Evolutionary conservation across 306 rosid genomes (phyloP), one percentile per base, ranked within the genome.

Genomic region (Abrus precatorius): DNA sequence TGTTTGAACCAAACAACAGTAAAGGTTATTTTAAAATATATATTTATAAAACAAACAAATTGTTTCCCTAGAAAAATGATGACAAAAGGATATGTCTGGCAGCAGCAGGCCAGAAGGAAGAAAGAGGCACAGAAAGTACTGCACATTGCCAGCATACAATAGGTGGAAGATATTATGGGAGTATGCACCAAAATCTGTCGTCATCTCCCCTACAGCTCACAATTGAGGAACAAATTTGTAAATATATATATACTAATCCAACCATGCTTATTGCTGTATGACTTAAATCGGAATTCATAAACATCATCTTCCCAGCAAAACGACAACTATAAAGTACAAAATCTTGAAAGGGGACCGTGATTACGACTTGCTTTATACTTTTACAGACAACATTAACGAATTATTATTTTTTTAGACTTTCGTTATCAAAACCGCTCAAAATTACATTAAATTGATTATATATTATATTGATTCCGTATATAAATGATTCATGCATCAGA

Each of bases 271-370:
- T 52, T 52, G 55, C 10, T 2, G 20, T 3, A 8, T 3, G 7
- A 40, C 2, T 74, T 59, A 0, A 20, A 48, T 62, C 34, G 0
- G 8, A 61, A 33, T 5, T 48, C 28, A 32, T 57, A 20, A n/a
- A 45, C 44, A 56, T 74, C 41, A 41, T 5, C 27, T 53, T 76
- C 72, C 64, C 52, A 11, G 3, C 80, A 76, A 76, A 48, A 20
- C 34, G 49, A 63, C 72, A 62, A 10, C 72, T 5, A 55, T 62
- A 12, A 57, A 44, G 69, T 7, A 13, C 27, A 12, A 27, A 28
- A 20, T 44, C 48, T 9, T 28, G 48, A 69, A n/a, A 33, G 75
- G 47, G 10, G 20, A 68, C 14, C n/a, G 7, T 20, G 54, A 41
- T 40, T 66, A 14, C 20, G 36, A 68, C 55, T 67, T 7, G 20